Conservation (phyloP, 179 eudicot species). For the Silene vulgaris region DNA sequence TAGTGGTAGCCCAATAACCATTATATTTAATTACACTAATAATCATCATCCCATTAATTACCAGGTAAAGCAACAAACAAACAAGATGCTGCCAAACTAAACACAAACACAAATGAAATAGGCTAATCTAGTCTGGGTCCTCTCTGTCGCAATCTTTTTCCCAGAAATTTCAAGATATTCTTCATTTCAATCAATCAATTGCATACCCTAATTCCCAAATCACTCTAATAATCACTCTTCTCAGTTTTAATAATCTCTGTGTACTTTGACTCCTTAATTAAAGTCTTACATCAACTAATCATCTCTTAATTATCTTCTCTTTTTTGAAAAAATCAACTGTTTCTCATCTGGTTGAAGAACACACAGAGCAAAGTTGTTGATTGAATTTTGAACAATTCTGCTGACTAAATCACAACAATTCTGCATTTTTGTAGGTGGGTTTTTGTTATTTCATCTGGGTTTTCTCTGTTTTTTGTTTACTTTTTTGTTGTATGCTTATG, state of each 20-base stretch:
- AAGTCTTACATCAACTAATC: conserved; percentile 6
- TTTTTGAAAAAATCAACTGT: conserved; percentile 4
- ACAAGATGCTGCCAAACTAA: conserved; percentile 9
- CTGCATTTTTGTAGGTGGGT: conserved; percentile 19
- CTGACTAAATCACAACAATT: background rate
- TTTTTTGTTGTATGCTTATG: background rate
- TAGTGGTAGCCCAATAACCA: background rate
- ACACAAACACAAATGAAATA: too few species aligned
- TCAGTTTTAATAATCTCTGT: background rate
- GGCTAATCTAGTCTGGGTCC: background rate
- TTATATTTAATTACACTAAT: background rate
- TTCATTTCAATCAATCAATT: background rate
- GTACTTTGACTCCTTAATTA: background rate
- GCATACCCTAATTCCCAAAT: background rate
- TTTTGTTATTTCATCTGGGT: background rate
- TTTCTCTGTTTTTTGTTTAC: background rate
- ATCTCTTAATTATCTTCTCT: conserved; percentile 3
- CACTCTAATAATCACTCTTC: background rate
- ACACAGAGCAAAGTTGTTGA: background rate
- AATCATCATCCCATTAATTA: too few species aligned
- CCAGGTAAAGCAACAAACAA: background rate
- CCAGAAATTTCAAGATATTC: background rate
- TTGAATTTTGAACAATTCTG: background rate
- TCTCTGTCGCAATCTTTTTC: background rate
- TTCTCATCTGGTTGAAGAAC: background rate